Conservation (phyloP, 2,329 filamentous ascomycete genomes). For the Fusarium piperis region DNA sequence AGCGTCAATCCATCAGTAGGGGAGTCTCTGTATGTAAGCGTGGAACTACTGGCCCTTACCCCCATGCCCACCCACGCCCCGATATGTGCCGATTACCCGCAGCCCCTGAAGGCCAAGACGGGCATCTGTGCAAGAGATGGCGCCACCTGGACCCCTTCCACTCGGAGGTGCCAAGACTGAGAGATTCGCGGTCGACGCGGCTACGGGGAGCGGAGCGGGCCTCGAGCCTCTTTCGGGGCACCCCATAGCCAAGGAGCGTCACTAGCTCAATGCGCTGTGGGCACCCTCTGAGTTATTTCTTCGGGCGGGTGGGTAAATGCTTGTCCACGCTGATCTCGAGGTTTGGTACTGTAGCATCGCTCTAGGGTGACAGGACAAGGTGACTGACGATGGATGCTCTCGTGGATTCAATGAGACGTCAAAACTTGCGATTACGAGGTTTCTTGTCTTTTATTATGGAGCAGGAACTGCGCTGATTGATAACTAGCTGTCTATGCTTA, state of each 20-base stretch:
- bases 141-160: constrained; percentile 3
- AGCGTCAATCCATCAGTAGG: neutral
- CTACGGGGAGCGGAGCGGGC: constrained; percentile 6
- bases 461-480: neutral
- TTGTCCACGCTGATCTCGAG: neutral
- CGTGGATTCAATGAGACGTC: neutral
- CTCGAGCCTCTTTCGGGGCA: neutral
- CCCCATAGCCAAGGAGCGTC: neutral
- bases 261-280: neutral
- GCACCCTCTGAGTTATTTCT: neutral
- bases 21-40: constrained; percentile 26
- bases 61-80: neutral
- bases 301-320: neutral
- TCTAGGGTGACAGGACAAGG: neutral
- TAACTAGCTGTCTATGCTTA: neutral
- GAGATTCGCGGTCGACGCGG: neutral
- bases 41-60: neutral
- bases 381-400: neutral
- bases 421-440: neutral
- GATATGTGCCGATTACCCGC: constrained; percentile 28
- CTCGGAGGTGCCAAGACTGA: neutral
- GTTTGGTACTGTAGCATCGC: neutral
- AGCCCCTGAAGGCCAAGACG: constrained; percentile 5
- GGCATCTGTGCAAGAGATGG: neutral
- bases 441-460: neutral